Evolutionary conservation across 805 yeast genomes (phyloP).

Genomic region (Kuraishia ogatae): DNA sequence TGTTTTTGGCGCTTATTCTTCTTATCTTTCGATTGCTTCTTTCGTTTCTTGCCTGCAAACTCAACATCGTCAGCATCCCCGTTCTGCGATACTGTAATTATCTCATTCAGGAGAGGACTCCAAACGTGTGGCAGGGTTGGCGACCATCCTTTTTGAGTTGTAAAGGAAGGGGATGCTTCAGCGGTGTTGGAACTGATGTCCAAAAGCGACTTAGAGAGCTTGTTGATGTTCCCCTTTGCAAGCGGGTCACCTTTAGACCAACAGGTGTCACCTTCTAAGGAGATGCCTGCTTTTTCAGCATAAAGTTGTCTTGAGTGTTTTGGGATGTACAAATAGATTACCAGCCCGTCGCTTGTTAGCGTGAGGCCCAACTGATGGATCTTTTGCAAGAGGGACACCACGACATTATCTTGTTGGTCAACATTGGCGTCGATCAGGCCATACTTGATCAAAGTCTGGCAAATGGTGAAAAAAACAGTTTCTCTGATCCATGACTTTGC

Average conservation of each 20-base stretch:
- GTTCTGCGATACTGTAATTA: slow-evolving; percentile 12
- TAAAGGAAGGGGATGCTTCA: slow-evolving; percentile 21
- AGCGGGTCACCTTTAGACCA: slow-evolving; percentile 79
- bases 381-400: slow-evolving; percentile 23
- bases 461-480: slow-evolving; percentile 64
- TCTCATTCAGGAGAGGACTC: slow-evolving; percentile 45
- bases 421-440: slow-evolving; percentile 15
- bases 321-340: slow-evolving; percentile 55
- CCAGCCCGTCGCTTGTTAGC: slow-evolving; percentile 71
- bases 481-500: slow-evolving; percentile 83
- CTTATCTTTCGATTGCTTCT: slow-evolving; percentile 22
- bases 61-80: slow-evolving; percentile 8
- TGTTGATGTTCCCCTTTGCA: slow-evolving; percentile 54
- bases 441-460: slow-evolving; percentile 33
- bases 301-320: slow-evolving; percentile 10
- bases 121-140: slow-evolving; percentile 74
- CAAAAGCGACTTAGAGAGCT: slow-evolving; percentile 54
- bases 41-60: slow-evolving; percentile 29
- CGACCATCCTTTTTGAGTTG: slow-evolving; percentile 67
- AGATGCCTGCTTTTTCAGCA: slow-evolving; percentile 11
- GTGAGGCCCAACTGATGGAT: slow-evolving; percentile 47
- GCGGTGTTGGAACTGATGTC: slow-evolving; percentile 33
- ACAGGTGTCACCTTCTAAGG: slow-evolving; percentile 15
- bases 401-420: slow-evolving; percentile 6
- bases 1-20: slow-evolving; percentile 10